Evolutionary conservation across 2,329 filamentous ascomycete genomes (phyloP).

Genomic region (Myriangium duriaei): DNA sequence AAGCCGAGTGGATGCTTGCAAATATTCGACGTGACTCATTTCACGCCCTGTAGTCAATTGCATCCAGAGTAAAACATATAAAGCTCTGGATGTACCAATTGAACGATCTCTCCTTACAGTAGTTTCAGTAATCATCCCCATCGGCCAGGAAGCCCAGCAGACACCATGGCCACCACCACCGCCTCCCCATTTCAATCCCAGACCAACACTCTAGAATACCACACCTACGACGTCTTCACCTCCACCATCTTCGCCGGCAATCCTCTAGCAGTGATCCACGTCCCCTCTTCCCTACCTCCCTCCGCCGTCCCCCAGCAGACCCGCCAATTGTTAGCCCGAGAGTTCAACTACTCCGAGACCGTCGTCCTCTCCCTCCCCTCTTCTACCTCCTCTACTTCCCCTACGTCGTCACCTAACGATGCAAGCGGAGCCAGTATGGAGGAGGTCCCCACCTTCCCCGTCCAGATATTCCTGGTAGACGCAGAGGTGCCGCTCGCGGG

Average conservation of each 20-base stretch:
- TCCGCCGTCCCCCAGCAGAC: slow-evolving; percentile 30
- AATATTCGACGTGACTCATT: too few species aligned
- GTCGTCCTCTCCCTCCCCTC: slow-evolving; percentile 37
- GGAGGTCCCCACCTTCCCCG: slow-evolving; percentile 25
- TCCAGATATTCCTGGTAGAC: slow-evolving; percentile 43
- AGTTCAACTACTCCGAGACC: slow-evolving; percentile 48
- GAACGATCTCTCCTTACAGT: too few species aligned
- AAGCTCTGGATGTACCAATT: too few species aligned
- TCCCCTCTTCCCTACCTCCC: slow-evolving; percentile 22
- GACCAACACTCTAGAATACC: slow-evolving; percentile 15
- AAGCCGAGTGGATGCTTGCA: too few species aligned
- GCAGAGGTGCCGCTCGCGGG: slow-evolving; percentile 45
- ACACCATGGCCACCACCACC: too few species aligned
- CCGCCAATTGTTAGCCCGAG: slow-evolving; percentile 42
- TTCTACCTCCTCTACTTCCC: background rate
- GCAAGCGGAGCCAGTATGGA: slow-evolving; percentile 11
- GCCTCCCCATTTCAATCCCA: too few species aligned
- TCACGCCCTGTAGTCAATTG: too few species aligned
- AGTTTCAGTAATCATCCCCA: too few species aligned
- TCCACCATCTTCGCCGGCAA: slow-evolving; percentile 38
- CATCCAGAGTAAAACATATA: too few species aligned
- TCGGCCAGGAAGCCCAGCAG: too few species aligned
- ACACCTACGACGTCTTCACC: slow-evolving; percentile 38
- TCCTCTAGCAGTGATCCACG: slow-evolving; percentile 42
- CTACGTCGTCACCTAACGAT: slow-evolving; percentile 6